Conservation (phyloP, 768 basidiomycete species). For the Gloeopeniophorella convolvens region DNA sequence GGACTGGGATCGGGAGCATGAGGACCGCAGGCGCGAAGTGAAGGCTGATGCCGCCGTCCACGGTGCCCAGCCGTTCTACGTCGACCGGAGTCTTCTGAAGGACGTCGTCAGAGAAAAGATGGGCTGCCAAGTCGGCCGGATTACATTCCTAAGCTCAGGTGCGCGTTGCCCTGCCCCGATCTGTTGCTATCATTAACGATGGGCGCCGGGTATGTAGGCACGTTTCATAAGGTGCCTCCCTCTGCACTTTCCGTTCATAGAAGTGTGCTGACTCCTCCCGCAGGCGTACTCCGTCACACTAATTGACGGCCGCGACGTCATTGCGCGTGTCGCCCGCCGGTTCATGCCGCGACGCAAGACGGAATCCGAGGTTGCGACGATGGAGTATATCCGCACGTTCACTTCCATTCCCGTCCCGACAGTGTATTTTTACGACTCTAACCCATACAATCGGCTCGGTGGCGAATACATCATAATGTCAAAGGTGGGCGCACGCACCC, state of each 20-base stretch:
- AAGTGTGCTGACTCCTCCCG: background rate
- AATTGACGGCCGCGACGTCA: constrained; percentile 50
- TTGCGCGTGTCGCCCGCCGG: constrained; percentile 75
- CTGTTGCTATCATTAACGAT: constrained; percentile 5
- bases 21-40: constrained; percentile 59
- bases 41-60: constrained; percentile 58
- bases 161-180: constrained; percentile 25
- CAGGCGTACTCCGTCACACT: constrained; percentile 77
- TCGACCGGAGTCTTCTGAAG: constrained; percentile 68
- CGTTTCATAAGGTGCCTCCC: constrained; percentile 69
- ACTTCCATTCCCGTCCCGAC: constrained; percentile 68
- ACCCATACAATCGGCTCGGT: constrained; percentile 78
- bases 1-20: constrained; percentile 68
- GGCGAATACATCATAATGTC: constrained; percentile 87
- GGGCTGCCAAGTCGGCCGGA: constrained; percentile 57
- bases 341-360: constrained; percentile 87
- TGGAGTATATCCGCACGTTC: constrained; percentile 68
- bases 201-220: constrained; percentile 40
- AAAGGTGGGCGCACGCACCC: constrained; percentile 45
- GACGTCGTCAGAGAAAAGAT: constrained; percentile 73
- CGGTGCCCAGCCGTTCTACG: constrained; percentile 59
- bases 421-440: constrained; percentile 73
- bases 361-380: constrained; percentile 81
- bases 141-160: constrained; percentile 72
- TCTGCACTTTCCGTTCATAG: constrained; percentile 13